Evolutionary conservation across 179 eudicot genomes (phyloP).

Genomic region (Beta macrorhiza): DNA sequence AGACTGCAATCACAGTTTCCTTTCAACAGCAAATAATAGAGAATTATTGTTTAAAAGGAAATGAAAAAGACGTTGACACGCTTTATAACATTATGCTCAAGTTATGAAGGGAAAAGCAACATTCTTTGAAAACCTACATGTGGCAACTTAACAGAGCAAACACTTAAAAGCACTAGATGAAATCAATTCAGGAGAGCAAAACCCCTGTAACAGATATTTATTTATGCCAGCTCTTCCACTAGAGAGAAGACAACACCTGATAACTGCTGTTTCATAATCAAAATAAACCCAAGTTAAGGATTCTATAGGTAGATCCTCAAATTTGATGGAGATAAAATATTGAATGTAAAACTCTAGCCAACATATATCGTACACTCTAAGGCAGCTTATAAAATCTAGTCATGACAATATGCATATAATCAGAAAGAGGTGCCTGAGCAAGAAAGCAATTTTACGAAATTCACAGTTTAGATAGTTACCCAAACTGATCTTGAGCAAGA

Average conservation of each 20-base stretch:
- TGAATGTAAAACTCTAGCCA: too few relatives aligned
- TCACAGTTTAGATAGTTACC: constrained; percentile 45
- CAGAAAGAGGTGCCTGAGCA: constrained; percentile 1
- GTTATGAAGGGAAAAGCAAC: not conserved
- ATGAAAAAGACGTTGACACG: not conserved
- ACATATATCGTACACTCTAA: too few relatives aligned
- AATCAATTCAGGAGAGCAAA: not conserved
- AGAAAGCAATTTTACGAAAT: constrained; percentile 11
- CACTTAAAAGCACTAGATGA: not conserved
- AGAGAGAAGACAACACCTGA: too few relatives aligned
- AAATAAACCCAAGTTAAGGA: not conserved
- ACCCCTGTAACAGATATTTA: not conserved
- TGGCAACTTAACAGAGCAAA: not conserved
- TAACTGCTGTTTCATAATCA: not conserved
- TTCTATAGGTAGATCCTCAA: not conserved
- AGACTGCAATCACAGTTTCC: not conserved
- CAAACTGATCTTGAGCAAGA: constrained; percentile 88
- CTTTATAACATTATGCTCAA: not conserved
- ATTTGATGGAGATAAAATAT: not conserved
- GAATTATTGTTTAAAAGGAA: not conserved
- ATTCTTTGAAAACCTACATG: not conserved
- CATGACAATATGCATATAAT: not conserved
- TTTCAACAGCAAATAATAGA: not conserved
- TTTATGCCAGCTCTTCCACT: not conserved
- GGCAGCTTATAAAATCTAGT: not conserved